Base-by-base conservation (phyloP, 345 rosid genomes). In the Eucalyptus cloeziana region DNA sequence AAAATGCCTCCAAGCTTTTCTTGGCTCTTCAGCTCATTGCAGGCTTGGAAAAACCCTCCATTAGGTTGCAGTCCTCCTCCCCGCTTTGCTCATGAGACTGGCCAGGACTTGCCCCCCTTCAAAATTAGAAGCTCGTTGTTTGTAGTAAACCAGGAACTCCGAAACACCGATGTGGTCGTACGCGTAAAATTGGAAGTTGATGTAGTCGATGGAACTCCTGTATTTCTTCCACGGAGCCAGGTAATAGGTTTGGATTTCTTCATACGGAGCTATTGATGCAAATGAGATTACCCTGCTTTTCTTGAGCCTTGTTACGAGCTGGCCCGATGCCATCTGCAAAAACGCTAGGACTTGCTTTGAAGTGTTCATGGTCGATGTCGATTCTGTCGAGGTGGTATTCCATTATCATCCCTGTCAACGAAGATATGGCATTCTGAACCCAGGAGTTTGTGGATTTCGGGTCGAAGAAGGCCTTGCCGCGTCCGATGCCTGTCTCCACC, bases 181-280 rank as follows among this genome's bases (percentile, higher is more conserved):
- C 1, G 96, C 92, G 3, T 94, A 93, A 71, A 94, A 93, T 69
- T 94, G 94, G 91, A 93, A 94, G 89, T 92, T 94, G 15, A 93
- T 92, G 80, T 91, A 91, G 88, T 93, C 93, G 33, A 93, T 92
- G 47, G 88, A 54, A 87, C 88, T 30, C 13, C 94, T 89, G 67
- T 94, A 91, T 79, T 91, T 91, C 52, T 86, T 90, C 96, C 96
- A 93, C 91, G 92, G 87, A 80, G 95, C 92, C 51, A 44, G 21
- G 91, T 93, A 89, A 88, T 93, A 92, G 85, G 88, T 90, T 85
- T 93, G 94, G n/a, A 92, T 93, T 22, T 89, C 93, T 17, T 90
- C 94, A 24, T 79, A 91, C 14, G 94, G 95, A 86, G 96, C 94
- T 43, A 93, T 92, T 22, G 95, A 93, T 80, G 94, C 93, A 62